A percentile compares a stretch with the other conserved stretches of the same genome.
Evolutionary conservation across 768 basidiomycete genomes (phyloP).

Genomic region (Cyclocybe cylindracea): DNA sequence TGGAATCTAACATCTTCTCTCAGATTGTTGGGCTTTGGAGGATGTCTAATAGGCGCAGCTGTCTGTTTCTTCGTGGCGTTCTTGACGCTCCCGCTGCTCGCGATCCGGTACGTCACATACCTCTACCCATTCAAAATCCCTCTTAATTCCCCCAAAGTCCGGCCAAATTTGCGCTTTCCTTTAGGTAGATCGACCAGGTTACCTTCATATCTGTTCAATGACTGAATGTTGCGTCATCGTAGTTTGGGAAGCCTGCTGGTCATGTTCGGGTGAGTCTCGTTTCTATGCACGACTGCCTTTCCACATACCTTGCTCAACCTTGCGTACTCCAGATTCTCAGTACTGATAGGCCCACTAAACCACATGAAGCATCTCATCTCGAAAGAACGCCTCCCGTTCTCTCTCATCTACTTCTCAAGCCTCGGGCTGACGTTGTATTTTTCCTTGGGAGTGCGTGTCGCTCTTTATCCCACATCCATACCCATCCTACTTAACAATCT

Average conservation of each 20-base stretch:
- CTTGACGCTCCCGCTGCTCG: constrained; percentile 66
- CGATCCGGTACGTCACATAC: constrained; percentile 33
- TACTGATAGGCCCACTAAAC: constrained; percentile 88
- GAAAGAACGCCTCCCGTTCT: constrained; percentile 83
- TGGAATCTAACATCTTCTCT: background rate
- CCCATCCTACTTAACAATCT: background rate
- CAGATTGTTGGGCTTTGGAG: constrained; percentile 89
- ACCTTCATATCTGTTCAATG: constrained; percentile 2
- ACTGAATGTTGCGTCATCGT: constrained; percentile 10
- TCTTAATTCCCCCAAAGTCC: constrained; percentile 52
- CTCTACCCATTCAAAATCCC: constrained; percentile 4
- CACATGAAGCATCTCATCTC: constrained; percentile 88
- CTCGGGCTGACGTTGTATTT: constrained; percentile 90
- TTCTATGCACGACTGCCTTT: background rate
- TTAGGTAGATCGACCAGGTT: constrained; percentile 51
- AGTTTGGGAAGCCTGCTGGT: constrained; percentile 90
- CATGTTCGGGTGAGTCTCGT: constrained; percentile 81
- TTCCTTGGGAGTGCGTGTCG: constrained; percentile 73
- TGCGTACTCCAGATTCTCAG: constrained; percentile 58
- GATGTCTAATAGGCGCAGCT: constrained; percentile 84
- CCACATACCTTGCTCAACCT: background rate
- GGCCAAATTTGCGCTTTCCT: constrained; percentile 88
- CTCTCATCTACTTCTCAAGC: constrained; percentile 78
- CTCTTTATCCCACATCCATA: background rate
- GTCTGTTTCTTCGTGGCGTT: constrained; percentile 95